These are phyloP conservation scores for Acanthamoeba lugdunensis DNA, from an alignment of 208 protist genomes.

Conservation along the genomic window DNA sequence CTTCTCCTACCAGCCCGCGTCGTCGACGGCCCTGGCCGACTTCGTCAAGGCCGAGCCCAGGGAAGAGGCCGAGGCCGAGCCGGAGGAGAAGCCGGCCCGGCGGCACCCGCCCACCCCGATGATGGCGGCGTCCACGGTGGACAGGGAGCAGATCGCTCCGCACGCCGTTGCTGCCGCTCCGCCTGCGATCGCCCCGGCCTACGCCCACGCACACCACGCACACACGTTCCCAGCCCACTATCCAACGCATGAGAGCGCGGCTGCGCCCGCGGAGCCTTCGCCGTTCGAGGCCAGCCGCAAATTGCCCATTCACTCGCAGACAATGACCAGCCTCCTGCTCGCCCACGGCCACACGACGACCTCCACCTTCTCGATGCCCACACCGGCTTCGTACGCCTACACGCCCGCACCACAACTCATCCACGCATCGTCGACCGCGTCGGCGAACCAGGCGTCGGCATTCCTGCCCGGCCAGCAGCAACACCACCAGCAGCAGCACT, in stretches of 20 bases:
- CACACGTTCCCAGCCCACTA: neutral
- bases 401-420: neutral
- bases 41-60: slow-evolving; percentile 28
- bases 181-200: neutral
- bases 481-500: neutral
- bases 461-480: neutral
- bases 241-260: neutral
- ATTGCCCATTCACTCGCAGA: neutral
- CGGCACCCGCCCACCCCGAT: neutral
- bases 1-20: slow-evolving; percentile 41
- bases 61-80: neutral
- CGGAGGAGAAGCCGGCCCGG: neutral
- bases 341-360: neutral
- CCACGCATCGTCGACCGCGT: neutral
- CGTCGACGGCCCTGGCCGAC: neutral
- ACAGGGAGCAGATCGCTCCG: neutral
- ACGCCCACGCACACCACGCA: neutral
- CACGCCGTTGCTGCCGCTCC: neutral
- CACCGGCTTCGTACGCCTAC: neutral
- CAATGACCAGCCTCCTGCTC: neutral
- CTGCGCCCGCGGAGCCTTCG: neutral
- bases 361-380: neutral
- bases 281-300: slow-evolving; percentile 28
- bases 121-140: too few species aligned
- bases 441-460: neutral